phyloP scores from a whole-genome alignment of 495 filamentous ascomycete genomes.

The Paragyromitra xinjiangensis region DNA sequence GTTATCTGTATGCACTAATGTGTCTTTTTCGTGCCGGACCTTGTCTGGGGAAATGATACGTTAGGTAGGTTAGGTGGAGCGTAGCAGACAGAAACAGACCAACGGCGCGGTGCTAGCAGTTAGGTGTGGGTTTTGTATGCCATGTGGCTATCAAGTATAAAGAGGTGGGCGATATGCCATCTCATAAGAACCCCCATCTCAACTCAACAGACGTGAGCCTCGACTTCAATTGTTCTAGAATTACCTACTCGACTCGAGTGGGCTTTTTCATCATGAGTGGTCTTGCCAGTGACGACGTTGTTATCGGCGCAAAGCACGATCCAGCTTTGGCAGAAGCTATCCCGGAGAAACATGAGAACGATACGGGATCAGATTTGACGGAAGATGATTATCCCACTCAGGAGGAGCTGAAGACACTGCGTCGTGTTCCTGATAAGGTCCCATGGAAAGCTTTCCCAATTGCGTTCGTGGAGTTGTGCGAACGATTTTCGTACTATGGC shows the following conservation, averaged over 20 bases:
- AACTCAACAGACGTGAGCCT: constrained; percentile 13
- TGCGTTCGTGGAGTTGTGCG: constrained; percentile 78
- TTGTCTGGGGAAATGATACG: constrained; percentile 33
- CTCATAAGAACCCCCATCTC: not conserved
- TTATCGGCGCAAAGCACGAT: constrained; percentile 44
- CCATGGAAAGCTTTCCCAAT: constrained; percentile 73
- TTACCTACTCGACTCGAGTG: not conserved
- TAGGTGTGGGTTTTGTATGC: constrained; percentile 3
- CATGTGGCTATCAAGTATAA: constrained; percentile 22
- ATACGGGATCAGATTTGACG: constrained; percentile 6
- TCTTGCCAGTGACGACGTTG: constrained; percentile 49
- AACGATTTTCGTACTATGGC: constrained; percentile 83
- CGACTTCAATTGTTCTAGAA: not conserved
- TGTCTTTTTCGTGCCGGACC: not conserved
- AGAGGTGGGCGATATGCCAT: constrained; percentile 16
- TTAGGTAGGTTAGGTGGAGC: constrained; percentile 6
- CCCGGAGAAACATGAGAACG: constrained; percentile 31
- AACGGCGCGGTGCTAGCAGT: constrained; percentile 13
- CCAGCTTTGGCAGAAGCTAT: constrained; percentile 35
- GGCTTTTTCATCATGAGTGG: constrained; percentile 33
- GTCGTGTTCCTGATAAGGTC: constrained; percentile 71
- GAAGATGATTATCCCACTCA: constrained; percentile 63
- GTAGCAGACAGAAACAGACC: not conserved
- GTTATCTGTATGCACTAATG: constrained; percentile 15
- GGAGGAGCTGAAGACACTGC: constrained; percentile 69